phyloP scores from a whole-genome alignment of 805 yeast species.

The Pichia cephalocereana region DNA sequence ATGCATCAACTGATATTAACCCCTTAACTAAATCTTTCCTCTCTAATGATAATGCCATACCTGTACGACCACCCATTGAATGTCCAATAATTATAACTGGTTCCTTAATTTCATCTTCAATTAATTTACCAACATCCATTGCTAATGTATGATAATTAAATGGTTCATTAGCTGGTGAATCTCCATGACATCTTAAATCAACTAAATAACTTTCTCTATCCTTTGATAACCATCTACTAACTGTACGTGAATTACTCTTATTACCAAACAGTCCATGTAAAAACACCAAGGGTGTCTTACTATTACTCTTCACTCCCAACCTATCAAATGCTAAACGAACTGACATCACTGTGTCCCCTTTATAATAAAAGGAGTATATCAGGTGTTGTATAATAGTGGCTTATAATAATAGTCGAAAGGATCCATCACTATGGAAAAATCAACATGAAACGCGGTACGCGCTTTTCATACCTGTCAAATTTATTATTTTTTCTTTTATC shows the following conservation, averaged over 20 bases:
- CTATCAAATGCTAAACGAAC: constrained; percentile 47
- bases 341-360: constrained; percentile 28
- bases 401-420: too few relatives aligned
- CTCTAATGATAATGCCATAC: constrained; percentile 75
- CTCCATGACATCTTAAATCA: constrained; percentile 88
- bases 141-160: constrained; percentile 79
- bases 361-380: too few relatives aligned
- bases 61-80: constrained; percentile 92
- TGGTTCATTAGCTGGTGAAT: constrained; percentile 65
- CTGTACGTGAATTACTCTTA: constrained; percentile 68
- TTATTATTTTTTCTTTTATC: too few relatives aligned
- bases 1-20: constrained; percentile 78
- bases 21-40: constrained; percentile 52
- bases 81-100: constrained; percentile 68
- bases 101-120: constrained; percentile 33
- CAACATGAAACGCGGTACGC: background rate
- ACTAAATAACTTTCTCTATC: constrained; percentile 47
- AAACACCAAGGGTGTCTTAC: constrained; percentile 52
- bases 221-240: constrained; percentile 49
- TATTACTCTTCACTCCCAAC: background rate
- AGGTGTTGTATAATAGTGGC: too few relatives aligned
- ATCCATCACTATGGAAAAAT: background rate
- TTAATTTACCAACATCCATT: constrained; percentile 73
- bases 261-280: constrained; percentile 89
- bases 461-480: too few relatives aligned